phyloP scores from a whole-genome alignment of 805 yeast species.

The Ogataea haglerorum region DNA sequence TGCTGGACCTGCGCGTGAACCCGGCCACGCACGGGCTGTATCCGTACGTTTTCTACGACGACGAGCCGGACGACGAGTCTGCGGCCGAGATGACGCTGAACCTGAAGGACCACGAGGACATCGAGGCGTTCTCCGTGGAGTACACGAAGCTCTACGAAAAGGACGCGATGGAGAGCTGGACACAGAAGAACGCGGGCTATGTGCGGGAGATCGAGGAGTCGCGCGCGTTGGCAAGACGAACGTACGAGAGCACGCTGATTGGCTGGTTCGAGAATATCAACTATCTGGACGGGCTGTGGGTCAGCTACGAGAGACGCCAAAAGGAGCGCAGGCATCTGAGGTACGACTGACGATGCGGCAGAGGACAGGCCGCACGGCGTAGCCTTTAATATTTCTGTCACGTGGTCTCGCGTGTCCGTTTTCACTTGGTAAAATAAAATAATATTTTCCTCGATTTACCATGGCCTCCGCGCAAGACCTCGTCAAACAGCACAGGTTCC shows the following conservation, averaged over 20 bases:
- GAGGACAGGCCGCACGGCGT: too few species aligned
- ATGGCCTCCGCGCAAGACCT: constrained; percentile 41
- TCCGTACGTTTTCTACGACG: constrained; percentile 53
- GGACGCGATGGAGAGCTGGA: constrained; percentile 38
- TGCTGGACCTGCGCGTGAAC: constrained; percentile 48
- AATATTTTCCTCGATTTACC: constrained; percentile 1
- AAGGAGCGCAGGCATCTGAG: constrained; percentile 2
- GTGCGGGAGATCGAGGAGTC: constrained; percentile 2
- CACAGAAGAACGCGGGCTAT: constrained; percentile 32
- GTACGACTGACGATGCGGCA: not conserved
- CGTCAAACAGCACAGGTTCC: constrained; percentile 42
- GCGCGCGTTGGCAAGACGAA: not conserved
- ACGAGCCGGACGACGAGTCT: constrained; percentile 12
- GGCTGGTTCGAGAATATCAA: constrained; percentile 28
- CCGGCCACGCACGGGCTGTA: constrained; percentile 45
- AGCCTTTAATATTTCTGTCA: too few species aligned
- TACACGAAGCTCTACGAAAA: constrained; percentile 39
- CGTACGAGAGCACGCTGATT: constrained; percentile 22
- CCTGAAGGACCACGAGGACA: constrained; percentile 47
- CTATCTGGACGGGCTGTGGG: constrained; percentile 28
- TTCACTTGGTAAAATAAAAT: not conserved
- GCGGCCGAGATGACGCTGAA: constrained; percentile 36
- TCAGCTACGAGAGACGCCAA: constrained; percentile 15
- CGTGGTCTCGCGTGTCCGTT: not conserved
- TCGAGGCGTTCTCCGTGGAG: constrained; percentile 48